A percentile compares a stretch with the other conserved stretches of the same genome.
These are phyloP conservation scores for Epichloe sp. DNA, from an alignment of 2,329 filamentous ascomycete genomes.

Conservation along the genomic window DNA sequence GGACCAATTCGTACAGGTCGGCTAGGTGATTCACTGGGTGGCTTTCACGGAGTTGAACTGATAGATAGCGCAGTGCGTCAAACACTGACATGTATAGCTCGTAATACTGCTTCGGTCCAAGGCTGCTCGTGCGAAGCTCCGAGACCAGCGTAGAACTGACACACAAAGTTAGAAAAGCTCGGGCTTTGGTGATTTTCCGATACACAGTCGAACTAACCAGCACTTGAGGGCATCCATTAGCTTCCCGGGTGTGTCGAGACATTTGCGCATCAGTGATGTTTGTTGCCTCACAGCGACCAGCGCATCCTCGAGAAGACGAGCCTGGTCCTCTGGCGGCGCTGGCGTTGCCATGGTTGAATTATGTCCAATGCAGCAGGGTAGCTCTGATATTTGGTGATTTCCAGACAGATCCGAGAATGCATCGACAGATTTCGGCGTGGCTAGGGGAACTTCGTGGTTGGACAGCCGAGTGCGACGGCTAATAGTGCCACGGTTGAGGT, in stretches of 20 bases:
- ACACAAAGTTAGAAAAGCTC: conserved; percentile 3
- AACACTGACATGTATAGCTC: conserved; percentile 99
- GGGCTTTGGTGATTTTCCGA: background rate
- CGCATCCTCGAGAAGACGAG: conserved; percentile 92
- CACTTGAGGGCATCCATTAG: conserved; percentile 99
- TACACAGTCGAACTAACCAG: conserved; percentile 53
- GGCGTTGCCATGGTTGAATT: conserved; percentile 34
- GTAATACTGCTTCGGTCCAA: conserved; percentile 99
- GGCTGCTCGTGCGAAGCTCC: conserved; percentile 90
- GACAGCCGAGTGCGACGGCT: background rate
- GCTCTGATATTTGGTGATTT: conserved; percentile 12
- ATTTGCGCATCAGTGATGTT: conserved; percentile 93
- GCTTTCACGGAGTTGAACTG: conserved; percentile 91
- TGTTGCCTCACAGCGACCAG: conserved; percentile 93
- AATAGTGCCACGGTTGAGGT: background rate
- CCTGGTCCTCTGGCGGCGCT: conserved; percentile 64
- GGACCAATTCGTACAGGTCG: conserved; percentile 93
- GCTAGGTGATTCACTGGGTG: conserved; percentile 96
- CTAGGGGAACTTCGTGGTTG: background rate
- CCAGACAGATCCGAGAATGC: conserved; percentile 12
- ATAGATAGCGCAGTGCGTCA: conserved; percentile 90
- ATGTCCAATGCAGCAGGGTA: conserved; percentile 17
- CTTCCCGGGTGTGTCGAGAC: conserved; percentile 91
- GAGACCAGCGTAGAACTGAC: conserved; percentile 89
- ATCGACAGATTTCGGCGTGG: conserved; percentile 10